A percentile compares a stretch with the other conserved stretches of the same genome.
Conservation (phyloP, 139 green algal species). For the Choricystis sp. region DNA sequence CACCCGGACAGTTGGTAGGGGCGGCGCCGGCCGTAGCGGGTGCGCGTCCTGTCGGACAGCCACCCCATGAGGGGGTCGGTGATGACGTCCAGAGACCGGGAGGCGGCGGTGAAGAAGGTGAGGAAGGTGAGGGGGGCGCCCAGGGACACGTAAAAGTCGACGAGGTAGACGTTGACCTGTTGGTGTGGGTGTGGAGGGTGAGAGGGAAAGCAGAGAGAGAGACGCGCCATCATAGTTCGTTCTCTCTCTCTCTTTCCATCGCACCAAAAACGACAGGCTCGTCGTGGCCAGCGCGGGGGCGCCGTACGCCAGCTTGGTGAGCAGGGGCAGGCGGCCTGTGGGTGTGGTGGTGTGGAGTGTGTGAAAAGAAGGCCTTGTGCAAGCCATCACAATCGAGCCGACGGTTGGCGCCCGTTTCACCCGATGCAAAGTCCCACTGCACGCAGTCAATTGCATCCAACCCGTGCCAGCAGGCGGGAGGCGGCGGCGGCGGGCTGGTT, state of each 20-base stretch:
- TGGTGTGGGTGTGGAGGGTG: too few relatives aligned
- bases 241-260: too few relatives aligned
- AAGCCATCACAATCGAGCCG: too few relatives aligned
- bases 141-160: conserved; percentile 17
- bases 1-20: conserved; percentile 9
- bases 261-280: conserved; percentile 12
- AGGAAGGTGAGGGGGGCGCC: conserved; percentile 16
- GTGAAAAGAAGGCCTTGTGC: not conserved
- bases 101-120: conserved; percentile 20
- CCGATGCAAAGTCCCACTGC: too few relatives aligned
- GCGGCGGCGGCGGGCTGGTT: too few relatives aligned
- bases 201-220: too few relatives aligned
- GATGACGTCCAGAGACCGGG: conserved; percentile 16
- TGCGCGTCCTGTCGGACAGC: conserved; percentile 8
- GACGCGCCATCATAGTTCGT: too few relatives aligned
- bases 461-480: too few relatives aligned
- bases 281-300: conserved; percentile 12
- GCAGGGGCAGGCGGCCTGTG: not conserved
- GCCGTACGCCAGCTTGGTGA: conserved; percentile 11
- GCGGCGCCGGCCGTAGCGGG: conserved; percentile 7
- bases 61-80: conserved; percentile 20
- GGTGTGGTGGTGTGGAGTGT: not conserved
- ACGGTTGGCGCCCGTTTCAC: too few relatives aligned
- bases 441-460: too few relatives aligned
- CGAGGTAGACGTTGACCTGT: conserved; percentile 13